Conservation (phyloP, 2,329 filamentous ascomycete species). For the Lachnellula willkommii region DNA sequence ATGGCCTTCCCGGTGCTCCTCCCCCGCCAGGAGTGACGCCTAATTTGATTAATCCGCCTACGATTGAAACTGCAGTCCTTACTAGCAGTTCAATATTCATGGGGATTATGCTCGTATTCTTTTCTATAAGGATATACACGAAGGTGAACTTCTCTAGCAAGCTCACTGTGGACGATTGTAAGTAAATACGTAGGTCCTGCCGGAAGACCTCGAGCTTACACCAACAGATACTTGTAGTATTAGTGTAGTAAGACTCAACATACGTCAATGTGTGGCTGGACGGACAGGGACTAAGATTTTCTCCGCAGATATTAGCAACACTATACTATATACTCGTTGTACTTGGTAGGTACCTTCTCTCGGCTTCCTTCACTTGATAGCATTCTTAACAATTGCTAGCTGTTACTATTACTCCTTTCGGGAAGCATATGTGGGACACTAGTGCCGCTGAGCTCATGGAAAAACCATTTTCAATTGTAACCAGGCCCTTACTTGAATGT, state of each 20-base stretch:
- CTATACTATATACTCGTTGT: background rate
- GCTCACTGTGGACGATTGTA: constrained; percentile 1
- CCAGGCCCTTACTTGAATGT: background rate
- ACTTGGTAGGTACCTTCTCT: background rate
- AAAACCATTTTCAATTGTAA: background rate
- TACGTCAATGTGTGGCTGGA: background rate
- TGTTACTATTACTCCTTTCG: background rate
- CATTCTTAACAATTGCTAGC: background rate
- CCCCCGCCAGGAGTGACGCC: background rate
- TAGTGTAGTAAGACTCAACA: background rate
- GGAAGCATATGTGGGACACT: background rate
- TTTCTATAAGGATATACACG: background rate
- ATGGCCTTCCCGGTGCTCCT: background rate
- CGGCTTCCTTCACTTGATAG: background rate
- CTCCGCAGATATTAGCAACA: background rate
- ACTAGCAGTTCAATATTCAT: background rate
- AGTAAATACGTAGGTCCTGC: background rate
- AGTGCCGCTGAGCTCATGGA: background rate
- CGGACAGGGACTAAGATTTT: background rate
- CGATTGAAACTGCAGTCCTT: background rate
- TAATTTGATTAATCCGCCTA: background rate
- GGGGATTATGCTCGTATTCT: background rate
- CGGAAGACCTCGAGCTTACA: background rate
- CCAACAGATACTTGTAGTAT: background rate
- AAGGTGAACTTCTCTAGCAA: background rate